Conservation (phyloP, 192 early-diverging fungal genomes). For the Polychytrium aggregatum region DNA sequence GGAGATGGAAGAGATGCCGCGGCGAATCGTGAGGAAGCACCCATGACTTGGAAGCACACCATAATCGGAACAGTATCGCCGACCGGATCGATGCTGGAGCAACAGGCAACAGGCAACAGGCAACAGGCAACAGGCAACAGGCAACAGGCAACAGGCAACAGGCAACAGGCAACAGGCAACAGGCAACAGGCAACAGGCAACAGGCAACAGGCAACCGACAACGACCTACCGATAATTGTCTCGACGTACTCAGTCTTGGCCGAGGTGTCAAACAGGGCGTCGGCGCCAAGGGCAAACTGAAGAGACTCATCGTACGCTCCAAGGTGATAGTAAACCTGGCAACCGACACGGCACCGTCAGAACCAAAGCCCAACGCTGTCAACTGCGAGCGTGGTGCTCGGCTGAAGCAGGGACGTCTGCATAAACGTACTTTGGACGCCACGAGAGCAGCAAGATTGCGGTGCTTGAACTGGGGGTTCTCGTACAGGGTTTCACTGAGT, state of each 20-base stretch:
- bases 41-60: too few species aligned
- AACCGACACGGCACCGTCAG: neutral
- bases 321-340: constrained; percentile 89
- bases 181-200: too few species aligned
- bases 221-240: constrained; percentile 76
- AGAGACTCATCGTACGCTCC: constrained; percentile 94
- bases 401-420: neutral
- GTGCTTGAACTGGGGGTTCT: constrained; percentile 75
- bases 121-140: too few species aligned
- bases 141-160: too few species aligned
- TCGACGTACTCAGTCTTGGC: constrained; percentile 81
- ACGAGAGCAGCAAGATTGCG: constrained; percentile 87
- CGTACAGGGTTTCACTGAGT: constrained; percentile 85
- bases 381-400: neutral
- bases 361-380: neutral
- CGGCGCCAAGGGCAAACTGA: constrained; percentile 90
- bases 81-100: too few species aligned
- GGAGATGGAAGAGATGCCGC: constrained; percentile 7
- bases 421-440: constrained; percentile 71
- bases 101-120: too few species aligned
- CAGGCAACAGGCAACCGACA: too few species aligned
- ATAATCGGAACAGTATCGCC: too few species aligned
- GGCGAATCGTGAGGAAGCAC: too few species aligned
- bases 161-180: too few species aligned
- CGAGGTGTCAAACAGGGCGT: constrained; percentile 66